Conservation (phyloP, 2,329 filamentous ascomycete species). For the Aureobasidium sp. region DNA sequence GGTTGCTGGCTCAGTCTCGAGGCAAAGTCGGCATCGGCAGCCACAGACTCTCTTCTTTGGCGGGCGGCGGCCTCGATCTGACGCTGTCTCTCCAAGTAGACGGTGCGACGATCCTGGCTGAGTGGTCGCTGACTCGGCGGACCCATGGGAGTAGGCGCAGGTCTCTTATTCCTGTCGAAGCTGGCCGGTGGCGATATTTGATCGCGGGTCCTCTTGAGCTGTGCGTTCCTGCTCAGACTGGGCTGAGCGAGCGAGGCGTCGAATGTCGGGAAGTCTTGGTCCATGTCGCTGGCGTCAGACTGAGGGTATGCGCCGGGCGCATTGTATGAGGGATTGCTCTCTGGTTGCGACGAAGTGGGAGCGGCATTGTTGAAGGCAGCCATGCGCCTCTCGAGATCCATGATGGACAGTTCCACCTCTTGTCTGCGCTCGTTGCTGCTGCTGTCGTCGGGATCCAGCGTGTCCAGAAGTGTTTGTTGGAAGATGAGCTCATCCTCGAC, state of each 20-base stretch:
- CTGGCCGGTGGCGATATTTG: conserved; percentile 12
- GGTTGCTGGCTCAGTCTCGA: conserved; percentile 21
- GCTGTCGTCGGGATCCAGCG: conserved; percentile 25
- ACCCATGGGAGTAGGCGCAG: conserved; percentile 13
- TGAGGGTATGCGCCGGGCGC: conserved; percentile 9
- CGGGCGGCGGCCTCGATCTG: conserved; percentile 13
- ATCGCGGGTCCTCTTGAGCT: conserved; percentile 14
- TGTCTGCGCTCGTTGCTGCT: conserved; percentile 19
- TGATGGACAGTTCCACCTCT: conserved; percentile 20
- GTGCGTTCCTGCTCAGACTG: not conserved
- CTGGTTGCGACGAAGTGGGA: not conserved
- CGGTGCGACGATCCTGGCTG: conserved; percentile 6
- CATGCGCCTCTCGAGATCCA: conserved; percentile 19
- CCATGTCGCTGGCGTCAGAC: not conserved
- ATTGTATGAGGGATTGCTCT: not conserved
- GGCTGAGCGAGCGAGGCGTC: not conserved
- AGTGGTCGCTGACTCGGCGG: conserved; percentile 15
- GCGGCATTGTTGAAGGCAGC: not conserved
- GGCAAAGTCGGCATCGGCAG: conserved; percentile 22
- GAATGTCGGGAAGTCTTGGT: not conserved
- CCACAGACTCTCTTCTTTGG: conserved; percentile 16
- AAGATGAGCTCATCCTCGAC: conserved; percentile 29
- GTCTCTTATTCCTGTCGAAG: conserved; percentile 17
- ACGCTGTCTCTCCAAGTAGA: conserved; percentile 9
- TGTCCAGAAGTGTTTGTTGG: conserved; percentile 23